phyloP scores from a whole-genome alignment of 2,329 filamentous ascomycete genomes.

The Drechslerella dactyloides region DNA sequence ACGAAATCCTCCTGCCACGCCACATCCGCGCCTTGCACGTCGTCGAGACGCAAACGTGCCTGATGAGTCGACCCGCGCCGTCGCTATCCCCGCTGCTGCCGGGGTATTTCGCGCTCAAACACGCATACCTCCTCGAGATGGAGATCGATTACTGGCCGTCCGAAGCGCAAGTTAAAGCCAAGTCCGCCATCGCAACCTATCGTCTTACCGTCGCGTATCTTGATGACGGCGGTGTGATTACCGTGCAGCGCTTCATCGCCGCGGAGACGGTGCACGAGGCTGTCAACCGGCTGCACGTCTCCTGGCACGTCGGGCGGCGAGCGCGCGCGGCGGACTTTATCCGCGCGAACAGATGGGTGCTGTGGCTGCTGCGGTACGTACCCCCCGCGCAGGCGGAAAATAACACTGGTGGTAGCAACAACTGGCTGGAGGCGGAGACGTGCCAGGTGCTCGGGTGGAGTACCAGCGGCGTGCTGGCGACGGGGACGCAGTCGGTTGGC shows the following conservation, averaged over 20 bases:
- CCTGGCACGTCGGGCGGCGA: constrained; percentile 31
- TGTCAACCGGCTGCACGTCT: constrained; percentile 27
- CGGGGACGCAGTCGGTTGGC: constrained; percentile 26
- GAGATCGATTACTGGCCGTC: constrained; percentile 13
- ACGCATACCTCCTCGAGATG: constrained; percentile 36
- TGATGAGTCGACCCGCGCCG: constrained; percentile 24
- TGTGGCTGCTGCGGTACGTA: constrained; percentile 38
- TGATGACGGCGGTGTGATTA: constrained; percentile 13
- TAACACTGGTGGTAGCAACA: constrained; percentile 9
- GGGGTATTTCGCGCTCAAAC: constrained; percentile 31
- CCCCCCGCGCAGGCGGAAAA: constrained; percentile 25
- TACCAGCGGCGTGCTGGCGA: constrained; percentile 33
- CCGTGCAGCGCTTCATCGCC: constrained; percentile 25
- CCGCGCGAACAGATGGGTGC: constrained; percentile 32
- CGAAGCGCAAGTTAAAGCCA: background rate
- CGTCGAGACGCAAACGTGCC: constrained; percentile 36
- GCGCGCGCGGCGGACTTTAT: constrained; percentile 25
- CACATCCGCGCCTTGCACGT: constrained; percentile 36
- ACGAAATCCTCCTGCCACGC: constrained; percentile 33
- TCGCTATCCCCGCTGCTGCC: constrained; percentile 12
- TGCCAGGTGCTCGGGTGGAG: constrained; percentile 40
- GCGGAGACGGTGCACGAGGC: constrained; percentile 36
- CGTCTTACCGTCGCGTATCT: constrained; percentile 25
- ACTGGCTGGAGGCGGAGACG: constrained; percentile 31
- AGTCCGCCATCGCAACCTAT: background rate